A percentile compares a stretch with the other conserved stretches of the same genome.
Conservation (phyloP, 2,329 filamentous ascomycete genomes). For the Cercospora sp. region DNA sequence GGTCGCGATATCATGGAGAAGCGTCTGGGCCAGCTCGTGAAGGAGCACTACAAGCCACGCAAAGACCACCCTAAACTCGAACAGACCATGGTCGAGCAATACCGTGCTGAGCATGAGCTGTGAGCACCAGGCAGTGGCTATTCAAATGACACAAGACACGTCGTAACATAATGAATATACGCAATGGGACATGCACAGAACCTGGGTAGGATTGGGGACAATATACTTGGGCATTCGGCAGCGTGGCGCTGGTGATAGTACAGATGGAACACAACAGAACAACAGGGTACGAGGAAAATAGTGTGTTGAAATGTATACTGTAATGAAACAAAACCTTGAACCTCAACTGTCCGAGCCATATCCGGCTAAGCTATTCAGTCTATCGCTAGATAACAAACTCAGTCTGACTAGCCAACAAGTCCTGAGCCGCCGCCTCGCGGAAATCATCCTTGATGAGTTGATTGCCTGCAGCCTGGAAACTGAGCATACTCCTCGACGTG, state of each 20-base stretch:
- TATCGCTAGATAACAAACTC: conserved; percentile 18
- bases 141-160: background rate
- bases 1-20: conserved; percentile 77
- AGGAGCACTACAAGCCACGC: conserved; percentile 30
- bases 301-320: background rate
- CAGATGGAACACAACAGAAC: background rate
- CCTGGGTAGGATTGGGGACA: background rate
- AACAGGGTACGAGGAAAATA: background rate
- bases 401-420: conserved; percentile 37
- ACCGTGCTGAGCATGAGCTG: conserved; percentile 11
- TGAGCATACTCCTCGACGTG: conserved; percentile 51
- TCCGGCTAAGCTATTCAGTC: background rate
- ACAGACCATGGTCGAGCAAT: conserved; percentile 7
- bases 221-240: background rate
- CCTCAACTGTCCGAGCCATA: background rate
- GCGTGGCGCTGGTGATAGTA: background rate
- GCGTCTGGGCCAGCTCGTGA: conserved; percentile 69
- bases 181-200: background rate
- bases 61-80: conserved; percentile 4
- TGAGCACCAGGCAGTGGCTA: background rate
- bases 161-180: background rate
- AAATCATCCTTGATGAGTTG: conserved; percentile 52
- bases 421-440: conserved; percentile 47
- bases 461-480: conserved; percentile 45
- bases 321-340: background rate